Base-by-base conservation (phyloP, 176 grass and related monocot genomes). In the Canna indica region DNA sequence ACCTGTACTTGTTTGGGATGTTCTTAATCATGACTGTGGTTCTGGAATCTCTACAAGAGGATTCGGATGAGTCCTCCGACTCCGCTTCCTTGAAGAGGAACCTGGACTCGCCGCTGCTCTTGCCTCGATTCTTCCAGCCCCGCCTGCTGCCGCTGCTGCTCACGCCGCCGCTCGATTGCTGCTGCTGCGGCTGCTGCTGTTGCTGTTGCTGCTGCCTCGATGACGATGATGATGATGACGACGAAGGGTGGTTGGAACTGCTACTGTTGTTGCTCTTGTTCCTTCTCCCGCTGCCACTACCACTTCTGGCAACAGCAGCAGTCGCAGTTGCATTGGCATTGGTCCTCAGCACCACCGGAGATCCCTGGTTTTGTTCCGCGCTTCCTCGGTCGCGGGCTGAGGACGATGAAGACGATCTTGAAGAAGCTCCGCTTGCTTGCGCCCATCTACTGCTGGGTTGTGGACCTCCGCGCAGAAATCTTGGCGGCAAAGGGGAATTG, bases 1-100 rank as follows among this genome's bases (percentile, higher is more conserved):
- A 90, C 95, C 95, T 99, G 85, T 99, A 99, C 67, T 99, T 99
- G 84, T 99, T 99, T 5, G 95, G 95, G 78, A 99, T 99, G 87
- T 99, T 99, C 79, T 83, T 80, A 82, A 99, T 94, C 95, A 99
- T 99, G 20, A 99, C 95, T 22, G 95, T 99, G 47, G 95, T 94
- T 83, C 95, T 85, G 14, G 87, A 84, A n/a, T 99, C 94, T 29
- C n/a, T 83, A 46, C 42, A 66, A 46, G 25, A 34, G 22, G 64
- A 74, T 61, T 68, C 72, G 5, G 78, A 77, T 0, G 47, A 45
- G n/a, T 75, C 27, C 5, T 74, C 82, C 22, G 47, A 29, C 69
- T 80, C 50, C 12, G 27, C 80, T 71, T 88, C 90, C 47, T 93
- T 90, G 82, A 99, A 99, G 78, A 90, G 71, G 83, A 90, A 99